Conservation (phyloP, 192 early-diverging fungal species). For the Podila clonocystis region DNA sequence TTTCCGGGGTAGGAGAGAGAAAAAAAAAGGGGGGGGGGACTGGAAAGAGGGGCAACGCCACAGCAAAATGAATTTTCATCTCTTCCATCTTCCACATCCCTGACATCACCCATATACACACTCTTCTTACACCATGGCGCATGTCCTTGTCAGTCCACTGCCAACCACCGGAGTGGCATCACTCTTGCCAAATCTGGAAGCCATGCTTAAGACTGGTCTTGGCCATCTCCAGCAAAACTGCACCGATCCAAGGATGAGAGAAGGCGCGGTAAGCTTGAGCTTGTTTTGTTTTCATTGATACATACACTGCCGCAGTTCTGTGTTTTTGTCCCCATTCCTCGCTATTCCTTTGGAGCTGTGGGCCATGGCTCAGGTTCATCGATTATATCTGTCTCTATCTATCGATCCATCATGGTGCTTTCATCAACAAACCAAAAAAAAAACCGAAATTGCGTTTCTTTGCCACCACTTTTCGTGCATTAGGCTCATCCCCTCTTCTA, state of each 20-base stretch:
- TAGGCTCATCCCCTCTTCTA: no score
- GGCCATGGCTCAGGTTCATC: no score
- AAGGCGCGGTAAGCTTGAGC: background rate
- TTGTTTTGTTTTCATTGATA: background rate
- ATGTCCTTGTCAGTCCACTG: background rate
- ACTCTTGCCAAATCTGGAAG: background rate
- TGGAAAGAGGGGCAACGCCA: no score
- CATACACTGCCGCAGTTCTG: background rate
- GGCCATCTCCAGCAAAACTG: background rate
- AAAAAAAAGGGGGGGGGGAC: no score
- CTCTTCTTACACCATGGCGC: background rate
- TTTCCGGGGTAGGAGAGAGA: no score
- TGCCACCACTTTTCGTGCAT: no score
- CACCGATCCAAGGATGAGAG: conserved; percentile 2
- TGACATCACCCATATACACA: background rate
- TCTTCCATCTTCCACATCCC: background rate
- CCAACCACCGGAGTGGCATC: background rate
- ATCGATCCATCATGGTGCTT: no score
- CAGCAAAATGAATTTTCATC: no score
- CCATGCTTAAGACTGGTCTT: background rate
- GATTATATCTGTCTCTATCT: no score
- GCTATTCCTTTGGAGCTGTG: no score
- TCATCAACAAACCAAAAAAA: no score
- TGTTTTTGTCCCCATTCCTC: background rate
- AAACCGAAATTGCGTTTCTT: no score